phyloP scores from a whole-genome alignment of 345 rosid species.

The Eucalyptus sp. region DNA sequence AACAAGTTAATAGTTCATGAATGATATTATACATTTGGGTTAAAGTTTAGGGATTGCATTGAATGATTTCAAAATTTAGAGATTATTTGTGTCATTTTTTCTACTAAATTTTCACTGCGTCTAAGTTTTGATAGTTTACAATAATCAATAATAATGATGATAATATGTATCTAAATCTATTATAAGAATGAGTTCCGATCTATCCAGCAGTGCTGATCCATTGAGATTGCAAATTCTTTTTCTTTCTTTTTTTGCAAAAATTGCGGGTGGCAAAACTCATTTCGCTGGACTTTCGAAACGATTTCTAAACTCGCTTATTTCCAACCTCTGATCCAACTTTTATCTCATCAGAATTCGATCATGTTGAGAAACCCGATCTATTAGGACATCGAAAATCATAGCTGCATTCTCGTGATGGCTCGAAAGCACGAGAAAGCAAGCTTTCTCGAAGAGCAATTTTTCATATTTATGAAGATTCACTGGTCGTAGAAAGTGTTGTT shows the following conservation, averaged over 20 bases:
- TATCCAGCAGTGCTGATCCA: background rate
- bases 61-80: rapidly evolving
- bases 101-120: background rate
- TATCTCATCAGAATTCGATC: background rate
- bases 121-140: background rate
- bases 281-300: rapidly evolving
- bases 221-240: background rate
- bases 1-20: rapidly evolving
- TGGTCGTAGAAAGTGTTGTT: background rate
- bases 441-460: background rate
- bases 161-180: background rate
- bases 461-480: background rate
- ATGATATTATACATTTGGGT: no score
- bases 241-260: background rate
- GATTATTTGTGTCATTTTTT: rapidly evolving
- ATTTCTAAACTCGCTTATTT: rapidly evolving
- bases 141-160: background rate
- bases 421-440: background rate
- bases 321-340: background rate
- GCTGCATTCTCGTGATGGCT: background rate
- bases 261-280: background rate
- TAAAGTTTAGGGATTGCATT: no score
- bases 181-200: background rate
- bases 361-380: background rate
- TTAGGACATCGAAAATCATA: background rate